Evolutionary conservation across 345 rosid species (phyloP).

Genomic region (Ceriops decandra): DNA sequence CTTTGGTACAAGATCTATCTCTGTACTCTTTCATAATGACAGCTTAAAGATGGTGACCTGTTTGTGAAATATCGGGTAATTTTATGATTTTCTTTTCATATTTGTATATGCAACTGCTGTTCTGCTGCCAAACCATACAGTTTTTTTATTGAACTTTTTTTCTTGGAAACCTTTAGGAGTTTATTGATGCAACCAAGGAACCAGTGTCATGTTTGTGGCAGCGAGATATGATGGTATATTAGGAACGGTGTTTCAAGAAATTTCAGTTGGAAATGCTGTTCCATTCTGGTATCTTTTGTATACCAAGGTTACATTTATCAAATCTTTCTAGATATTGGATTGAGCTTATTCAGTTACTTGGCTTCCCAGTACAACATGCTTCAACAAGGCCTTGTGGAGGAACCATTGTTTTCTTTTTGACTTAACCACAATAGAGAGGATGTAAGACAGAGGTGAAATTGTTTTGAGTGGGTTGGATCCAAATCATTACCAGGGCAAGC

Average conservation of each 20-base stretch:
- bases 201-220: conserved; percentile 9
- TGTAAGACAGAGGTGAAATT: conserved; percentile 21
- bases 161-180: not conserved
- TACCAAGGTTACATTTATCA: not conserved
- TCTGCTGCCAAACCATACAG: not conserved
- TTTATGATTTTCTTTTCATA: not conserved
- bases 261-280: conserved; percentile 12
- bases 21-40: conserved; percentile 8
- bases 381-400: conserved; percentile 6
- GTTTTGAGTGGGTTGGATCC: conserved; percentile 29
- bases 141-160: not conserved
- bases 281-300: conserved; percentile 5
- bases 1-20: conserved; percentile 7
- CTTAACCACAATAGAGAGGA: conserved; percentile 2
- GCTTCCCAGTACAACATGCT: conserved; percentile 9
- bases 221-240: conserved; percentile 6
- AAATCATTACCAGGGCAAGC: conserved; percentile 26
- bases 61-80: conserved; percentile 6
- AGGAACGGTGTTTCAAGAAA: conserved; percentile 12
- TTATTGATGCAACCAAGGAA: conserved; percentile 5
- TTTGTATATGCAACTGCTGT: not conserved
- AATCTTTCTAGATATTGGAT: not conserved
- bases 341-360: not conserved
- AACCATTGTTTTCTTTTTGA: conserved; percentile 5
- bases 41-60: conserved; percentile 3